Evolutionary conservation across 2,329 filamentous ascomycete genomes (phyloP).

Genomic region (Botryotinia convoluta): DNA sequence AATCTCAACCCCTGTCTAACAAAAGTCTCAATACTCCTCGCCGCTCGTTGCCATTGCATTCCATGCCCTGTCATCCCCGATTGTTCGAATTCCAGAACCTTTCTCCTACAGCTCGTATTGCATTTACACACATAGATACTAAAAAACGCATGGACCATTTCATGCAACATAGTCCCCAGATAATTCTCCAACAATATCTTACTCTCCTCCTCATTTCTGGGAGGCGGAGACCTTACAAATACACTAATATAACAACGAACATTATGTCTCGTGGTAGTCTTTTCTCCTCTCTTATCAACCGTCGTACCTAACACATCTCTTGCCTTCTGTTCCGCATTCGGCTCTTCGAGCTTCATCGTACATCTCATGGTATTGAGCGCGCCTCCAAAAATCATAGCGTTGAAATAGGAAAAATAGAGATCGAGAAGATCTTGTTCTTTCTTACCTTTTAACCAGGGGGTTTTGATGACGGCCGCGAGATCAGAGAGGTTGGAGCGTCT

Average conservation of each 20-base stretch:
- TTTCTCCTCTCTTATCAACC: background rate
- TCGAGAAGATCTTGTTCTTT: slow-evolving; percentile 4
- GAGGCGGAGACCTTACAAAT: background rate
- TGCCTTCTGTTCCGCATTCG: background rate
- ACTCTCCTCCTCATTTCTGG: background rate
- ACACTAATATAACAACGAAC: background rate
- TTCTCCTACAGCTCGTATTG: background rate
- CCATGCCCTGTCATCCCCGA: slow-evolving; percentile 15
- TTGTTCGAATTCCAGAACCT: background rate
- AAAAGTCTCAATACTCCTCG: slow-evolving; percentile 3
- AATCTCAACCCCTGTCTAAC: background rate
- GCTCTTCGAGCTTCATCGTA: slow-evolving; percentile 4
- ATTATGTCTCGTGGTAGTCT: background rate
- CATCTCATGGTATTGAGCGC: slow-evolving; percentile 14
- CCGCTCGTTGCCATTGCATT: background rate
- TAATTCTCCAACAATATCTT: slow-evolving; percentile 3
- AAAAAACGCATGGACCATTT: slow-evolving; percentile 20
- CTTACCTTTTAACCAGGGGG: slow-evolving; percentile 16
- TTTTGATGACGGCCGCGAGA: background rate
- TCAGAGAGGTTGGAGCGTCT: background rate
- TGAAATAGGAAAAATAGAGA: slow-evolving; percentile 16
- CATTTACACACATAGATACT: slow-evolving; percentile 21
- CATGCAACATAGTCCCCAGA: slow-evolving; percentile 17
- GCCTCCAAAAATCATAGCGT: slow-evolving; percentile 15
- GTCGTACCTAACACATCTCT: slow-evolving; percentile 9